Evolutionary conservation across 306 rosid species (phyloP).

Genomic region (Acacia melanoxylon): DNA sequence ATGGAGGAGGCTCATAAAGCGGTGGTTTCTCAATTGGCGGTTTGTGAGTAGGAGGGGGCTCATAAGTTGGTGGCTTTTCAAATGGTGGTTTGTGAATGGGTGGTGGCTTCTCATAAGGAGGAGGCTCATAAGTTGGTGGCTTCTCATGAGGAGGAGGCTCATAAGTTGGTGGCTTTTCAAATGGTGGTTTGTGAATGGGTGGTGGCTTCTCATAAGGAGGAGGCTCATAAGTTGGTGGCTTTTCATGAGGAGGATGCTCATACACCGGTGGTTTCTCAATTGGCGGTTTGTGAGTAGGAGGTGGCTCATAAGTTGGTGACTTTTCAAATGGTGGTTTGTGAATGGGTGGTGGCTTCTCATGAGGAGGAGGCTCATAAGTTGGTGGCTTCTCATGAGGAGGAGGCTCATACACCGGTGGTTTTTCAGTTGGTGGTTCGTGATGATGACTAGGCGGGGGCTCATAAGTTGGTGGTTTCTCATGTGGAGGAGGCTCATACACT

Average conservation of each 20-base stretch:
- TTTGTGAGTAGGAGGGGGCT: neutral
- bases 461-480: neutral
- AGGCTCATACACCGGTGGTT: neutral
- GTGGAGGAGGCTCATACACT: neutral
- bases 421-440: conserved; percentile 4
- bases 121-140: neutral
- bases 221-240: neutral
- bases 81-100: neutral
- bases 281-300: neutral
- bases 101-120: neutral
- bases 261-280: neutral
- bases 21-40: neutral
- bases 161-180: neutral
- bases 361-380: neutral
- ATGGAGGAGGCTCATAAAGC: neutral
- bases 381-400: neutral
- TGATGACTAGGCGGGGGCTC: neutral
- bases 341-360: neutral
- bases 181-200: neutral
- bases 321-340: neutral
- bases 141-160: neutral
- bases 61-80: neutral
- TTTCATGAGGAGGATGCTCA: neutral
- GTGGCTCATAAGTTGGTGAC: conserved; percentile 1
- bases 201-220: neutral